A percentile compares a stretch with the other conserved stretches of the same genome.
phyloP scores from a whole-genome alignment of 768 basidiomycete genomes.

The Baorangia bicolor region DNA sequence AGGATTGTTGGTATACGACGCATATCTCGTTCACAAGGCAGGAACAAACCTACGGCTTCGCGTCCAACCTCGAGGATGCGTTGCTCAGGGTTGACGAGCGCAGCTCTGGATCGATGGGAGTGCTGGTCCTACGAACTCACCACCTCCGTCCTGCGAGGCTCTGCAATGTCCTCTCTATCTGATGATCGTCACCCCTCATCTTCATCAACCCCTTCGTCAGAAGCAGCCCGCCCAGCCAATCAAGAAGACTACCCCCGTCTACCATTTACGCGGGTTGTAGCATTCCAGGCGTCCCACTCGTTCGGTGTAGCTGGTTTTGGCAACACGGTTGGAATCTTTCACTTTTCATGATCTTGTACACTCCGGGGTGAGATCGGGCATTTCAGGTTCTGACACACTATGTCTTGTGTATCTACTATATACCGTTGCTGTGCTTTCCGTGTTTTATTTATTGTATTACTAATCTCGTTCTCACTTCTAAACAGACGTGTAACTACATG shows the following conservation, averaged over 20 bases:
- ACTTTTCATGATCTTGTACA: slow-evolving; percentile 22
- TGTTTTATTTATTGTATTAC: slow-evolving; percentile 27
- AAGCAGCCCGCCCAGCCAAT: not conserved
- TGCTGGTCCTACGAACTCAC: slow-evolving; percentile 74
- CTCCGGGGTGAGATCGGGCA: not conserved
- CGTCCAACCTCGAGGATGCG: slow-evolving; percentile 12
- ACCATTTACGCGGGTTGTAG: slow-evolving; percentile 78
- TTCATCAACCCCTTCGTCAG: not conserved
- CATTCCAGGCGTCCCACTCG: slow-evolving; percentile 49
- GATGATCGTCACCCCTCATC: slow-evolving; percentile 16
- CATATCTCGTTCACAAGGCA: slow-evolving; percentile 46
- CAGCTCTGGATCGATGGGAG: slow-evolving; percentile 81
- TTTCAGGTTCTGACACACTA: not conserved
- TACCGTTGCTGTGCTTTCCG: slow-evolving; percentile 8
- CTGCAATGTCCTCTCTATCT: slow-evolving; percentile 49
- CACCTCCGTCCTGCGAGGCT: slow-evolving; percentile 46
- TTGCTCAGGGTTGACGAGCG: slow-evolving; percentile 50
- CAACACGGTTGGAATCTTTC: slow-evolving; percentile 50
- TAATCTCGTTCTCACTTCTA: slow-evolving; percentile 4
- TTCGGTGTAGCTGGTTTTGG: slow-evolving; percentile 72
- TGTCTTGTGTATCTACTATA: slow-evolving; percentile 21
- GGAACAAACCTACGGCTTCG: slow-evolving; percentile 25
- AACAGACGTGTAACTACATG: not conserved
- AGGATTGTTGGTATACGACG: slow-evolving; percentile 69
- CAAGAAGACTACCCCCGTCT: slow-evolving; percentile 48